Percentiles rank a stretch among this genome's conserved stretches.
Evolutionary conservation across 2,329 filamentous ascomycete species (phyloP).

Genomic region (Sporothrix sp.): DNA sequence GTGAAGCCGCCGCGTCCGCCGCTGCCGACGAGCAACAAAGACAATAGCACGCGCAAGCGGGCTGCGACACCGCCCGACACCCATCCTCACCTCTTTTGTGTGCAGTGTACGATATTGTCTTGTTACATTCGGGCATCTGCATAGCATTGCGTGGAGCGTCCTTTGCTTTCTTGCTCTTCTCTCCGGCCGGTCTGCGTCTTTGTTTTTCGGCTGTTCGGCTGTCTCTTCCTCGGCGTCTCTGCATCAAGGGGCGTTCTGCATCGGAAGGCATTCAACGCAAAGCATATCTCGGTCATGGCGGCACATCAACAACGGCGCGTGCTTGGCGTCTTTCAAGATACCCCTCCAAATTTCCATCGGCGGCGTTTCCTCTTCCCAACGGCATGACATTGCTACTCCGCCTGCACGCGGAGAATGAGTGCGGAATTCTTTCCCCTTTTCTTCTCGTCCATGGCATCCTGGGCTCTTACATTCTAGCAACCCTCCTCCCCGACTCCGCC

Average conservation of each 20-base stretch:
- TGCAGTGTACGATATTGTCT: neutral
- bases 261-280: neutral
- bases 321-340: neutral
- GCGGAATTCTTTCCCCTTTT: too few relatives aligned
- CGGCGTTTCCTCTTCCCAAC: neutral
- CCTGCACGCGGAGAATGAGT: too few relatives aligned
- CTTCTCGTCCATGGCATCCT: too few relatives aligned
- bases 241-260: neutral
- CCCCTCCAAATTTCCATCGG: neutral
- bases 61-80: too few relatives aligned
- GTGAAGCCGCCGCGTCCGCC: slow-evolving; percentile 28
- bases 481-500: too few relatives aligned
- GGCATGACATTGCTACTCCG: neutral
- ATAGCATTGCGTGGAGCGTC: neutral
- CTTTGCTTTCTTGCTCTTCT: neutral
- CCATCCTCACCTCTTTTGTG: neutral
- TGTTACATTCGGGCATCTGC: neutral
- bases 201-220: neutral
- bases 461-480: too few relatives aligned
- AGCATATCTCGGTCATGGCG: neutral
- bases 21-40: neutral
- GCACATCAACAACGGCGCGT: neutral
- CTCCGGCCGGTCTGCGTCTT: neutral
- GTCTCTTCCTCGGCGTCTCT: neutral
- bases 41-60: neutral